phyloP scores from a whole-genome alignment of 306 rosid species.

The Casuarina glauca region DNA sequence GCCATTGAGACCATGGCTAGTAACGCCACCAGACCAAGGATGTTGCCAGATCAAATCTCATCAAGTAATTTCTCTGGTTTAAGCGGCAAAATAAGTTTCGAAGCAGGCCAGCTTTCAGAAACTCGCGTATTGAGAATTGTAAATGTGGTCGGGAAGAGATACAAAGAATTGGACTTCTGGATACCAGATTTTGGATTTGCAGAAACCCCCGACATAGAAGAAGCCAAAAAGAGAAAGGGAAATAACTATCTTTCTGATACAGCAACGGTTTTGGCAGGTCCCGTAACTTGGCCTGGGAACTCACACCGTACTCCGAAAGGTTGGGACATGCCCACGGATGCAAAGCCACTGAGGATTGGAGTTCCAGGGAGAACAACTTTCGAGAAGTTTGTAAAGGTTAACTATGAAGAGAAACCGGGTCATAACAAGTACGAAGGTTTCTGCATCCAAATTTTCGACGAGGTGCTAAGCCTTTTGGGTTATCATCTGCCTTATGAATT shows the following conservation, averaged over 20 bases:
- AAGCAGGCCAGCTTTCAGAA: slow-evolving; percentile 36
- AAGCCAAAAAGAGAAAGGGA: neutral
- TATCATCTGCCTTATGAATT: too few relatives aligned
- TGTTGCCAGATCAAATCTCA: slow-evolving; percentile 23
- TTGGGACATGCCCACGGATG: slow-evolving; percentile 57
- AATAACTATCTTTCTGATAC: slow-evolving; percentile 18
- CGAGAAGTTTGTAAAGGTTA: neutral
- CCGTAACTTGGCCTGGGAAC: slow-evolving; percentile 63
- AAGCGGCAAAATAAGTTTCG: slow-evolving; percentile 57
- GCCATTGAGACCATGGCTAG: slow-evolving; percentile 39
- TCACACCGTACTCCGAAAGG: slow-evolving; percentile 46
- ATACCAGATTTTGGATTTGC: slow-evolving; percentile 38
- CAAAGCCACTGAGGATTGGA: slow-evolving; percentile 53
- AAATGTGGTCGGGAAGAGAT: slow-evolving; percentile 47
- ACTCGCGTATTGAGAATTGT: slow-evolving; percentile 45
- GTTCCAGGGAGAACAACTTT: slow-evolving; percentile 63
- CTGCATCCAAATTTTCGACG: too few relatives aligned
- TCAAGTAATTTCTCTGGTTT: slow-evolving; percentile 49
- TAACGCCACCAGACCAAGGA: neutral
- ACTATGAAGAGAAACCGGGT: too few relatives aligned
- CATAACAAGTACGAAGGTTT: too few relatives aligned
- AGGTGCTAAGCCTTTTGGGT: too few relatives aligned
- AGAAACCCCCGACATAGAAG: slow-evolving; percentile 10
- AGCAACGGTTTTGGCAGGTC: slow-evolving; percentile 2
- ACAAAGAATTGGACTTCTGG: slow-evolving; percentile 65